A percentile compares a stretch with the other conserved stretches of the same genome.
phyloP scores from a whole-genome alignment of 805 yeast species.

The Metschnikowia arizonensis region DNA sequence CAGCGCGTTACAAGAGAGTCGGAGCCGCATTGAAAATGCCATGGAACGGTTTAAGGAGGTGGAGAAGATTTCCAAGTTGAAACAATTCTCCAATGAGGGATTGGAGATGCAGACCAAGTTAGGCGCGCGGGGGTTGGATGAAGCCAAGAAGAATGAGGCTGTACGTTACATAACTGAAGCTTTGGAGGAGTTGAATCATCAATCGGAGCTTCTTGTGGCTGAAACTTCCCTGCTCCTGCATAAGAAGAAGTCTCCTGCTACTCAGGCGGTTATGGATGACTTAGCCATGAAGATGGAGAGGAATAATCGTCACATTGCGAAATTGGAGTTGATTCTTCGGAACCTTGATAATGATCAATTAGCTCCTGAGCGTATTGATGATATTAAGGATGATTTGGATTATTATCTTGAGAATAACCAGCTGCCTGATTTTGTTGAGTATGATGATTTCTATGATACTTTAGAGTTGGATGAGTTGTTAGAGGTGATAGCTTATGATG shows the following conservation, averaged over 20 bases:
- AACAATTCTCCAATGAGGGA: constrained; percentile 92
- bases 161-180: constrained; percentile 62
- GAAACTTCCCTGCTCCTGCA: constrained; percentile 46
- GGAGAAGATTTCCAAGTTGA: constrained; percentile 88
- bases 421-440: constrained; percentile 89
- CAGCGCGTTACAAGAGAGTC: constrained; percentile 50
- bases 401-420: constrained; percentile 92
- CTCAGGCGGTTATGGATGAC: constrained; percentile 57
- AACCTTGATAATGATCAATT: constrained; percentile 69
- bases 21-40: constrained; percentile 72
- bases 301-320: constrained; percentile 72
- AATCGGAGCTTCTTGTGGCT: constrained; percentile 73
- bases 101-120: constrained; percentile 63
- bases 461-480: constrained; percentile 57
- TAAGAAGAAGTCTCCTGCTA: constrained; percentile 50
- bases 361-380: constrained; percentile 71
- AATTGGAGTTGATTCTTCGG: constrained; percentile 73
- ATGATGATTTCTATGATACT: constrained; percentile 87
- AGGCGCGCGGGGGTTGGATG: constrained; percentile 39
- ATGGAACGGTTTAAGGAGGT: constrained; percentile 96
- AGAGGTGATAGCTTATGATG: constrained; percentile 6
- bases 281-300: constrained; percentile 61
- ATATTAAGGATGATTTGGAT: constrained; percentile 80
- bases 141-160: constrained; percentile 72
- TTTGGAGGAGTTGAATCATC: constrained; percentile 77